A percentile compares a stretch with the other conserved stretches of the same genome.
These are phyloP conservation scores for Pythium aristosporum DNA, from an alignment of 352 stramenopile genomes.

Conservation along the genomic window DNA sequence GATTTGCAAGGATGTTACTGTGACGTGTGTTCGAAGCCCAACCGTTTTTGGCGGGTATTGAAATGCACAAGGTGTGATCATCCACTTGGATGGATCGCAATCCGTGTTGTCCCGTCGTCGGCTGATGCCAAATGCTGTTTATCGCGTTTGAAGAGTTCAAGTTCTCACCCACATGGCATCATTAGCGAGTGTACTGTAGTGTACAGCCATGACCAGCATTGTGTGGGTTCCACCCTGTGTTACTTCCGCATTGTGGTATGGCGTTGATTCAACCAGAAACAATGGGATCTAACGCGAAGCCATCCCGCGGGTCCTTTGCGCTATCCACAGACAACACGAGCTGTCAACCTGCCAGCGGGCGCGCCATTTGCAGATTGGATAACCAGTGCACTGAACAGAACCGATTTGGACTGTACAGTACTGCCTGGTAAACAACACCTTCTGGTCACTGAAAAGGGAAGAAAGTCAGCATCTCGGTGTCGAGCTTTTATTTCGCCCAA, in stretches of 20 bases:
- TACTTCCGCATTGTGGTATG: background rate
- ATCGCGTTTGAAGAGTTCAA: too few species aligned
- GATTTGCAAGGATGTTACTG: too few species aligned
- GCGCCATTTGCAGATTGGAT: background rate
- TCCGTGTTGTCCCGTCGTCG: background rate
- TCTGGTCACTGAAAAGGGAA: background rate
- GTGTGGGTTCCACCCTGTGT: background rate
- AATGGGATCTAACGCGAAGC: background rate
- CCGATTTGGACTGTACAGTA: background rate
- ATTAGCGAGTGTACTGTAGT: background rate
- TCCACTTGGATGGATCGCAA: too few species aligned
- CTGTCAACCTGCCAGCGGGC: background rate
- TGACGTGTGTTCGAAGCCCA: too few species aligned
- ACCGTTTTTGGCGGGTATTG: too few species aligned
- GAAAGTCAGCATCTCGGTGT: background rate
- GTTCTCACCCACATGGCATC: too few species aligned
- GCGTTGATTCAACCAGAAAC: background rate
- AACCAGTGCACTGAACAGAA: background rate
- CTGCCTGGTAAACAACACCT: background rate
- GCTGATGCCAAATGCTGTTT: background rate
- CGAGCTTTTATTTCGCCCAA: background rate
- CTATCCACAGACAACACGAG: too few species aligned
- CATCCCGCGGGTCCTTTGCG: background rate
- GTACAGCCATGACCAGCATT: background rate
- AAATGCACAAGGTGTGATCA: too few species aligned